Evolutionary conservation across 2,329 filamentous ascomycete genomes (phyloP).

Genomic region (Rhinocladiella mackenziei): DNA sequence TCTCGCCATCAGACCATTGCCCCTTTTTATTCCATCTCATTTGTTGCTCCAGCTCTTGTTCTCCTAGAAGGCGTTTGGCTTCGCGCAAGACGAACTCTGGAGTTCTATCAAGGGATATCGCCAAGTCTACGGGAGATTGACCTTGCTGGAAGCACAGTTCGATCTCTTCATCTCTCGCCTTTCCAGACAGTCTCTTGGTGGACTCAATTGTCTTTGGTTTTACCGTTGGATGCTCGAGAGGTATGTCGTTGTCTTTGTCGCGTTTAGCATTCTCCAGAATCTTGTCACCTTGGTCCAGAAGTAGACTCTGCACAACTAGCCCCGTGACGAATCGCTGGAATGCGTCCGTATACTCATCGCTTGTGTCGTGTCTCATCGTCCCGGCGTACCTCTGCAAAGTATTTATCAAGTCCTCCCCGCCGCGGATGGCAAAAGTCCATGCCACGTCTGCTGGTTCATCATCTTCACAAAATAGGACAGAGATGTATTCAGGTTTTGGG

Average conservation of each 20-base stretch:
- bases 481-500: neutral
- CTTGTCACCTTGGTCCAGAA: constrained; percentile 6
- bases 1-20: neutral
- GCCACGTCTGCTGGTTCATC: neutral
- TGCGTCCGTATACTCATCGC: constrained; percentile 5
- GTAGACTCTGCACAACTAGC: constrained; percentile 4
- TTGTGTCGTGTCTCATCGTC: constrained; percentile 6
- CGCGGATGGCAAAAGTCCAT: constrained; percentile 5
- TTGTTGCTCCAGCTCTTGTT: neutral
- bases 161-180: constrained; percentile 8
- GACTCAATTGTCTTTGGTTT: constrained; percentile 5
- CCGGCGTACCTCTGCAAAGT: constrained; percentile 4
- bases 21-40: neutral
- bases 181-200: constrained; percentile 7
- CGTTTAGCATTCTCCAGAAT: constrained; percentile 5
- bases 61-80: neutral
- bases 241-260: constrained; percentile 1
- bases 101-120: neutral
- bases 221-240: constrained; percentile 1
- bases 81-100: constrained; percentile 1
- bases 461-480: neutral
- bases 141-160: constrained; percentile 4
- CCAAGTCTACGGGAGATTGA: constrained; percentile 4
- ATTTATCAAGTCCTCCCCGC: constrained; percentile 5
- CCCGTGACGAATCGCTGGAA: constrained; percentile 5